Percentiles rank a stretch among this genome's conserved stretches.
Evolutionary conservation across 1,139 yeast species (phyloP).

Genomic region (Debaryomyces udenii): DNA sequence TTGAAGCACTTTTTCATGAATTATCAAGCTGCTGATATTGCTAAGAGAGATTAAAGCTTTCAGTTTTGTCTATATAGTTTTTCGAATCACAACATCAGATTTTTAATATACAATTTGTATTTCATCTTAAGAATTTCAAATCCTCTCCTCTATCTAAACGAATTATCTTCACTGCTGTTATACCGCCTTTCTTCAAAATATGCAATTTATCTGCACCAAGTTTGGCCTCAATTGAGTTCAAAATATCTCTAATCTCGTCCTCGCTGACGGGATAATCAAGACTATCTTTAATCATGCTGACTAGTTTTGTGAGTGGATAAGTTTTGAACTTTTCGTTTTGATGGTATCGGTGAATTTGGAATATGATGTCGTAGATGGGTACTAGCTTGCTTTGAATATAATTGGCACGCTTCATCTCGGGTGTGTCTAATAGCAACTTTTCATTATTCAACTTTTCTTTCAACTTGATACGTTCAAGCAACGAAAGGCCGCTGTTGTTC

Average conservation of each 20-base stretch:
- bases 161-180: constrained; percentile 32
- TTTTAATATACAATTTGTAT: constrained; percentile 11
- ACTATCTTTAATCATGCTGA: constrained; percentile 38
- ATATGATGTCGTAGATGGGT: constrained; percentile 40
- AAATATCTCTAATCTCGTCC: constrained; percentile 35
- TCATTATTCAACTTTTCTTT: constrained; percentile 33
- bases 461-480: constrained; percentile 44
- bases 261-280: constrained; percentile 34
- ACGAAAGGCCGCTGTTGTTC: constrained; percentile 35
- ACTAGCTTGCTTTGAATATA: constrained; percentile 46
- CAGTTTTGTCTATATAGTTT: constrained; percentile 3
- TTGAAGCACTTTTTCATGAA: constrained; percentile 89
- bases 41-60: constrained; percentile 42
- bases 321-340: constrained; percentile 17
- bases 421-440: constrained; percentile 20
- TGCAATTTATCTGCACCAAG: constrained; percentile 20
- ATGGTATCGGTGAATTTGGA: constrained; percentile 28
- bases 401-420: constrained; percentile 37
- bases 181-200: constrained; percentile 23
- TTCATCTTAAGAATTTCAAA: constrained; percentile 17
- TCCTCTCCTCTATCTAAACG: constrained; percentile 34
- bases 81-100: constrained; percentile 5
- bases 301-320: constrained; percentile 29
- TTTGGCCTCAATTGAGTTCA: constrained; percentile 22
- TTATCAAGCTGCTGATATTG: constrained; percentile 90